Percentiles rank a stretch among this genome's conserved stretches.
Evolutionary conservation across 2,329 filamentous ascomycete species (phyloP).

Genomic region (Cercospora sesami): DNA sequence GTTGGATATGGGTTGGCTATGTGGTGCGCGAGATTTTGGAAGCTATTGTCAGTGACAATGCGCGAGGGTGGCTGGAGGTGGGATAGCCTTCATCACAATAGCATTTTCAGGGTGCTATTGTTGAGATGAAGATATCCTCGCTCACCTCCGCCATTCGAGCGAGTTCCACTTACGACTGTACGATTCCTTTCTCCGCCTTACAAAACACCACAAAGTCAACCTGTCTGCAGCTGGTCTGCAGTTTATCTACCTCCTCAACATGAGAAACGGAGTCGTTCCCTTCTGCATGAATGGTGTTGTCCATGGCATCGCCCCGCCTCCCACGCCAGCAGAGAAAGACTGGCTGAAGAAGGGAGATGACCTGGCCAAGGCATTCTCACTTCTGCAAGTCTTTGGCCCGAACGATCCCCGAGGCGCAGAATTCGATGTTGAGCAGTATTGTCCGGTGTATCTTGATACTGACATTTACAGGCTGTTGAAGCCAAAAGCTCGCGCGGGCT

Average conservation of each 20-base stretch:
- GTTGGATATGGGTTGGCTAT: not conserved
- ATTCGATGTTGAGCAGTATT: not conserved
- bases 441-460: not conserved
- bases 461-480: slow-evolving; percentile 2
- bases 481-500: slow-evolving; percentile 17
- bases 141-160: slow-evolving; percentile 2
- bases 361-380: not conserved
- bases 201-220: not conserved
- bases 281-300: not conserved
- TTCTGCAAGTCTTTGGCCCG: not conserved
- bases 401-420: not conserved
- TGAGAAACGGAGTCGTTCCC: not conserved
- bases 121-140: not conserved
- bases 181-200: not conserved
- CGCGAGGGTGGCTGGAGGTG: slow-evolving; percentile 2
- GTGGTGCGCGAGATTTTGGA: not conserved
- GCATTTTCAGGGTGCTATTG: slow-evolving; percentile 11
- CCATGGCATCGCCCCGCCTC: not conserved
- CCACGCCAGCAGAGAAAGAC: not conserved
- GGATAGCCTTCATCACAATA: slow-evolving; percentile 9
- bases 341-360: not conserved
- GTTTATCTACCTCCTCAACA: not conserved
- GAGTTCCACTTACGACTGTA: not conserved
- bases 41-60: slow-evolving; percentile 16
- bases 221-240: not conserved